Percentiles rank a stretch among this genome's conserved stretches.
Evolutionary conservation across 306 rosid species (phyloP).

Genomic region (Ormosia emarginata): DNA sequence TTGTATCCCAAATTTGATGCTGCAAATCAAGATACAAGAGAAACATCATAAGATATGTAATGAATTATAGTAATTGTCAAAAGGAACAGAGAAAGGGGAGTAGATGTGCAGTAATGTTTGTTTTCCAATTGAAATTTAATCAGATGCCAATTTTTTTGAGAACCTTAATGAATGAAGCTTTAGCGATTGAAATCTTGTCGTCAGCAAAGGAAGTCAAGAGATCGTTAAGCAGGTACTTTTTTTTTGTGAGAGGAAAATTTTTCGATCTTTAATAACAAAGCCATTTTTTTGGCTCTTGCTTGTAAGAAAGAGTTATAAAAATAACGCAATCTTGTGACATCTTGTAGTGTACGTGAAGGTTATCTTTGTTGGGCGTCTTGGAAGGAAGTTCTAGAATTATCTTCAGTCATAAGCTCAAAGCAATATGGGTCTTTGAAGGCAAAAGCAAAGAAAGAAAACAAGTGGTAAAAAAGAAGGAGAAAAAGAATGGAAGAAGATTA

Average conservation of each 20-base stretch:
- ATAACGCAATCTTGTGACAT: not conserved
- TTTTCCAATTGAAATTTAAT: not conserved
- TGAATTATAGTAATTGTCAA: not conserved
- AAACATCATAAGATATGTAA: not conserved
- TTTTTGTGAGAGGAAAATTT: not conserved
- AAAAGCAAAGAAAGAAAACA: not conserved
- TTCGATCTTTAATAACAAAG: constrained; percentile 6
- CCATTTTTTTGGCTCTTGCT: constrained; percentile 33
- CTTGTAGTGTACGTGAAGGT: constrained; percentile 55
- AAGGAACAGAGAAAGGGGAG: not conserved
- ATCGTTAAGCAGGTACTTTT: not conserved
- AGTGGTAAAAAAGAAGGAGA: not conserved
- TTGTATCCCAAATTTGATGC: not conserved
- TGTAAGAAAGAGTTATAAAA: constrained; percentile 31
- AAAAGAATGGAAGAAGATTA: not conserved
- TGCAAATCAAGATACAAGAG: not conserved
- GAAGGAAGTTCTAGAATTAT: constrained; percentile 4
- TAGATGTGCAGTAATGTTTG: not conserved
- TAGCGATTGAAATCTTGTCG: not conserved
- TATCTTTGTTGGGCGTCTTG: not conserved
- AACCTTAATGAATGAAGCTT: not conserved
- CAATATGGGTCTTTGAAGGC: not conserved
- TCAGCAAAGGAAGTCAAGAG: not conserved
- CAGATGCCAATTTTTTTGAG: not conserved
- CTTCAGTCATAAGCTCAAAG: not conserved